Base-by-base conservation (phyloP, 495 filamentous ascomycete genomes). In the Glonium stellatum region DNA sequence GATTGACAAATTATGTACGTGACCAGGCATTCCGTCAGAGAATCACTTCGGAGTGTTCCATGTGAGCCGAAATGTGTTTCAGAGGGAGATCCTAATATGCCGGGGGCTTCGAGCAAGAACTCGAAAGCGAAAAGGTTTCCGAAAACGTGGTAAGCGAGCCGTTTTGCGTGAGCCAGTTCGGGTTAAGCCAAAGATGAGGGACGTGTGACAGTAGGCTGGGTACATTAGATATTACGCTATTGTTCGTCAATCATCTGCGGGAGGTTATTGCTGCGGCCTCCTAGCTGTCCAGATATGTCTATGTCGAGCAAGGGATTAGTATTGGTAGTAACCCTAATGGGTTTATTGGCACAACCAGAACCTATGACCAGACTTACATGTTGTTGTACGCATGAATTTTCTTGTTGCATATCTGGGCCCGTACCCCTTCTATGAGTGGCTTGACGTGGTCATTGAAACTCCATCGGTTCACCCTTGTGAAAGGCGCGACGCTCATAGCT, bases 381-480 rank as follows among this genome's bases (percentile, higher is more conserved):
- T 86, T 86, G 64, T 88, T 89, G 73, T 87, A 89, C 15, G 78
- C 82, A 70, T 84, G 87, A 57, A 85, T 78, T 39, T 82, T 80
- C 59, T 82, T 84, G 65, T 80, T 81, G 66, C 83, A 84, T n/a
- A 90, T 84, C 54, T 91, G 86, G 15, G 72, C 75, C 65, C 81
- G 84, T 36, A 88, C 88, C 25, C 84, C 81, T 10, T 77, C 70
- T 9, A 85, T 67, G 4, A 92, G 71, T 31, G 79, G 77, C 47
- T 77, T 72, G 42, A 95, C 85, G 58, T 87, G 80, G n/a, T 65
- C 23, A 47, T 84, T 78, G n/a, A 77, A 59, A 8, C 81, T 75
- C 81, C 84, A 92, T 21, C 75, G 73, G 53, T 80, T 78, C 12
- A 85, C 79, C 59, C 89, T 79, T 37, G 78, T 86, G 66, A 97